phyloP scores from a whole-genome alignment of 2,329 filamentous ascomycete genomes.

The Gaeumannomyces tritici region DNA sequence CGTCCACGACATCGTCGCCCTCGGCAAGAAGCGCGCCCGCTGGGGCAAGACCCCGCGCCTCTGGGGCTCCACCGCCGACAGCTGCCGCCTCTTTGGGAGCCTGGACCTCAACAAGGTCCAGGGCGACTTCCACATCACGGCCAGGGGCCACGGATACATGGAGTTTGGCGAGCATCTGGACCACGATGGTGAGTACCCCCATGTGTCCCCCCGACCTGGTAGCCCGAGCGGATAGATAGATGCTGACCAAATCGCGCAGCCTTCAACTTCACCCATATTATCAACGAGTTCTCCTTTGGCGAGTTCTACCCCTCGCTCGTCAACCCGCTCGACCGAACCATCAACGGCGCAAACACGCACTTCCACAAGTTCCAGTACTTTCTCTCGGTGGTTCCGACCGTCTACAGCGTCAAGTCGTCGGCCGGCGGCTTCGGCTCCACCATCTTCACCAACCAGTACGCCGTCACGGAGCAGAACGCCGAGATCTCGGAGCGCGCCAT shows the following conservation, averaged over 20 bases:
- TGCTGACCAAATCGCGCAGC: conserved; percentile 36
- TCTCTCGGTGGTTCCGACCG: conserved; percentile 85
- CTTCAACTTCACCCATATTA: conserved; percentile 97
- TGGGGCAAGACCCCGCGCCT: conserved; percentile 69
- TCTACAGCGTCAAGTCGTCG: conserved; percentile 61
- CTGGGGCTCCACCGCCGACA: conserved; percentile 43
- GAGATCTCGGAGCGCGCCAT: conserved; percentile 59
- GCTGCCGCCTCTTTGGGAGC: conserved; percentile 83
- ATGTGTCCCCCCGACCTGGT: no score
- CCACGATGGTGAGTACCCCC: conserved; percentile 54
- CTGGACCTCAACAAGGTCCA: conserved; percentile 94
- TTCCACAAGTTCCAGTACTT: conserved; percentile 99
- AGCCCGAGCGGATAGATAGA: background rate
- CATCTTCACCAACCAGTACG: conserved; percentile 94
- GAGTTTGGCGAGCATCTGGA: conserved; percentile 73
- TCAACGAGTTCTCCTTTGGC: conserved; percentile 93
- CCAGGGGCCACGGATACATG: conserved; percentile 87
- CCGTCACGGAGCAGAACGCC: conserved; percentile 81
- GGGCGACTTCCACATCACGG: conserved; percentile 96
- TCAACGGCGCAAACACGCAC: conserved; percentile 62
- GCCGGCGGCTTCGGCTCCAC: conserved; percentile 36
- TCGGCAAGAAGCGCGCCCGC: conserved; percentile 53
- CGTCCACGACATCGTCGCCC: conserved; percentile 80
- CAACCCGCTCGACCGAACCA: conserved; percentile 89
- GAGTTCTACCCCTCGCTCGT: conserved; percentile 90